A percentile compares a stretch with the other conserved stretches of the same genome.
These are phyloP conservation scores for Aschersonia sp. DNA, from an alignment of 2,329 filamentous ascomycete species.

Conservation along the genomic window DNA sequence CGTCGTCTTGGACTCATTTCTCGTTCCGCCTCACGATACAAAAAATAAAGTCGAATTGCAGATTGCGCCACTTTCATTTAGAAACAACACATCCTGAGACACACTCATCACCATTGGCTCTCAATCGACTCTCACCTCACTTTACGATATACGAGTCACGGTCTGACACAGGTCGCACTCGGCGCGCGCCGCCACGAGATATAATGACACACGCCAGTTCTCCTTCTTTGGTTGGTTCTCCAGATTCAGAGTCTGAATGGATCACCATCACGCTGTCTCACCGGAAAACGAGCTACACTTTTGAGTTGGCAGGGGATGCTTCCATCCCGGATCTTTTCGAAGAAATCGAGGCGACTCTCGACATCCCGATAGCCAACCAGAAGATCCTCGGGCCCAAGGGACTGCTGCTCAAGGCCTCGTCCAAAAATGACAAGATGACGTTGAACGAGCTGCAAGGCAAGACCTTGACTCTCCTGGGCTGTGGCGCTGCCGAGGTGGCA, in stretches of 20 bases:
- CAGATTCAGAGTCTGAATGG: conserved; percentile 9
- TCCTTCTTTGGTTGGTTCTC: neutral
- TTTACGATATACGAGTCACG: neutral
- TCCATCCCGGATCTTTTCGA: conserved; percentile 44
- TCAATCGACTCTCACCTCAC: no score
- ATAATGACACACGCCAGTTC: neutral
- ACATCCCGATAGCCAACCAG: conserved; percentile 48
- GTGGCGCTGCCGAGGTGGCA: conserved; percentile 42
- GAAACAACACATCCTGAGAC: no score
- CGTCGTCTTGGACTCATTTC: no score
- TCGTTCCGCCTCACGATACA: no score
- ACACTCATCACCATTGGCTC: no score
- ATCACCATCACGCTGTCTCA: conserved; percentile 31
- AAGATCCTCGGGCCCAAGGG: conserved; percentile 54
- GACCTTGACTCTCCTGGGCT: conserved; percentile 53
- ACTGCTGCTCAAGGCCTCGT: conserved; percentile 49
- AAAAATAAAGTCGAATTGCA: no score
- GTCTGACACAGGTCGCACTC: neutral
- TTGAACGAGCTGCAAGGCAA: conserved; percentile 35
- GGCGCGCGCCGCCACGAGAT: neutral
- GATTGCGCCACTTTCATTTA: no score
- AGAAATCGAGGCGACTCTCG: conserved; percentile 38
- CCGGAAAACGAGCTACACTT: conserved; percentile 28
- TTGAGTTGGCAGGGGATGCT: conserved; percentile 27
- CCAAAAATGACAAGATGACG: conserved; percentile 40